Evolutionary conservation across 2,329 filamentous ascomycete genomes (phyloP).

Genomic region (Neoscytalidium dimidiatum): DNA sequence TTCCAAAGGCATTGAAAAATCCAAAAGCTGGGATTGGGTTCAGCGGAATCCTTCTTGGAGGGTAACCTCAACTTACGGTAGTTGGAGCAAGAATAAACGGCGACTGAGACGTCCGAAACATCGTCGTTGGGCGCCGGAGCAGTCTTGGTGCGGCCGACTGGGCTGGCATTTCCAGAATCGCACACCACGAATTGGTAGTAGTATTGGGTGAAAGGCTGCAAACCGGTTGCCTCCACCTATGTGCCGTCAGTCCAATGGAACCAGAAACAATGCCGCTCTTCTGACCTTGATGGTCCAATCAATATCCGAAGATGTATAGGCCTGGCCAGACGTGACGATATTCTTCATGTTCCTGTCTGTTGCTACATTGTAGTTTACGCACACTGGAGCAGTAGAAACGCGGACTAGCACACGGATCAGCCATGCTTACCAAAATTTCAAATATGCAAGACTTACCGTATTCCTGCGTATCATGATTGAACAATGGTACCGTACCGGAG

Average conservation of each 20-base stretch:
- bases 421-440: no score
- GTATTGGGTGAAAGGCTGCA: constrained; percentile 65
- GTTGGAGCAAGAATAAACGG: constrained; percentile 72
- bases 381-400: constrained; percentile 62
- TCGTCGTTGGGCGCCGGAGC: constrained; percentile 58
- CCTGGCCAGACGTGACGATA: constrained; percentile 58
- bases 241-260: constrained; percentile 15
- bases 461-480: constrained; percentile 47
- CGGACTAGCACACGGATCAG: constrained; percentile 31
- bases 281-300: constrained; percentile 70
- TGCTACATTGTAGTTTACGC: constrained; percentile 64
- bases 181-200: constrained; percentile 71
- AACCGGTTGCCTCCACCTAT: constrained; percentile 62
- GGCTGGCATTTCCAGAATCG: constrained; percentile 59
- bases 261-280: no score
- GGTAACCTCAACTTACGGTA: constrained; percentile 62
- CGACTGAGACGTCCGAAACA: constrained; percentile 61
- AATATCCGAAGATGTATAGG: constrained; percentile 70
- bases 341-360: constrained; percentile 47
- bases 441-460: constrained; percentile 30
- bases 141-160: constrained; percentile 69
- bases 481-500: constrained; percentile 53
- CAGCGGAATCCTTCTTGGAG: no score
- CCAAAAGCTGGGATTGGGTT: constrained; percentile 44
- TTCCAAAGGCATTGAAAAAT: constrained; percentile 53